Conservation (phyloP, 2,329 filamentous ascomycete species). For the Fusarium sp. region DNA sequence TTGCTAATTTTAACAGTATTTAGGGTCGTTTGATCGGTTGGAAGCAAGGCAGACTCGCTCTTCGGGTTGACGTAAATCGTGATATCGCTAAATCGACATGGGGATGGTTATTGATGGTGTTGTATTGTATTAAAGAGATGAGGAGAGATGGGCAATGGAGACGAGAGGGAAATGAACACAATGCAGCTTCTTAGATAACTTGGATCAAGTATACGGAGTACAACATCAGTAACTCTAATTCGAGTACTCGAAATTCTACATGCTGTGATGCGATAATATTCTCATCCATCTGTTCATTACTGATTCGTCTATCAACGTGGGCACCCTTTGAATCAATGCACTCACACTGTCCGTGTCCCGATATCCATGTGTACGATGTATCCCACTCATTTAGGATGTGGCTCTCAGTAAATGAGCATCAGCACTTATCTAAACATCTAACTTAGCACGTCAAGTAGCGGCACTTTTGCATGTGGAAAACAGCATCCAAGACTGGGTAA, state of each 20-base stretch:
- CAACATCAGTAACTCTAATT: background rate
- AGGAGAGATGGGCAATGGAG: background rate
- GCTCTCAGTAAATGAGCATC: constrained; percentile 31
- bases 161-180: background rate
- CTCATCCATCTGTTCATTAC: background rate
- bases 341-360: constrained; percentile 8
- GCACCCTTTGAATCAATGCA: background rate
- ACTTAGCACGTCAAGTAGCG: constrained; percentile 19
- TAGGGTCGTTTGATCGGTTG: constrained; percentile 20
- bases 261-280: background rate
- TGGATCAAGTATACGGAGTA: background rate
- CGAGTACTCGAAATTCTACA: background rate
- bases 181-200: background rate
- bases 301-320: background rate
- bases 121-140: background rate
- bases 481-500: background rate
- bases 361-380: no score
- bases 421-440: constrained; percentile 29
- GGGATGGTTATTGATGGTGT: constrained; percentile 5
- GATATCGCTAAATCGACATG: constrained; percentile 26
- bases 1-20: constrained; percentile 45
- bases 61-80: constrained; percentile 16
- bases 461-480: constrained; percentile 23
- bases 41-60: constrained; percentile 23
- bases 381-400: constrained; percentile 29